A percentile compares a stretch with the other conserved stretches of the same genome.
Evolutionary conservation across 108 stramenopile species (phyloP).

Genomic region (Nitzschia sp.): DNA sequence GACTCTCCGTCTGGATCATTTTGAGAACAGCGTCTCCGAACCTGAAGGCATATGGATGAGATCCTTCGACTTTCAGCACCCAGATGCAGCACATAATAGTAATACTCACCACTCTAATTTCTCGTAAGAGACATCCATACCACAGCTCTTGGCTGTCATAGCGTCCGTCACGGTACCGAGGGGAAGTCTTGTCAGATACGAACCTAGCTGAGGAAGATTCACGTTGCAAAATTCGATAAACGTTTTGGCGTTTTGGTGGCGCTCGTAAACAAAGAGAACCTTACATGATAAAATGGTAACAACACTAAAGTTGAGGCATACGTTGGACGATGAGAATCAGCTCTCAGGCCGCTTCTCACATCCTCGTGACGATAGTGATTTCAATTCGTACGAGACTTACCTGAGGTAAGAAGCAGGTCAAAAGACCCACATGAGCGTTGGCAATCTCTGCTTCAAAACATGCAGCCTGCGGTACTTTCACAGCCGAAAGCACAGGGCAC

Average conservation of each 20-base stretch:
- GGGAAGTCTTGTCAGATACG: conserved; percentile 22
- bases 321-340: too few species aligned
- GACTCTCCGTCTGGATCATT: conserved; percentile 55
- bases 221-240: conserved; percentile 37
- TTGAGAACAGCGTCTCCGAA: conserved; percentile 70
- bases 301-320: too few species aligned
- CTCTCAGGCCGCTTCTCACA: too few species aligned
- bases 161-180: conserved; percentile 20
- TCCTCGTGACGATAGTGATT: too few species aligned
- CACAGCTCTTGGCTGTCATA: conserved; percentile 47
- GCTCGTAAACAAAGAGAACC: conserved; percentile 42
- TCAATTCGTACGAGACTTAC: too few species aligned
- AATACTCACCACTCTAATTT: conserved; percentile 10
- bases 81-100: too few species aligned
- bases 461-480: conserved; percentile 40
- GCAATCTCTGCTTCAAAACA: conserved; percentile 49
- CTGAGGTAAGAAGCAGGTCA: conserved; percentile 54
- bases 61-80: conserved; percentile 46
- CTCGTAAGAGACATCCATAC: conserved; percentile 40
- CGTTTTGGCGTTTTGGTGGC: conserved; percentile 21
- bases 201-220: conserved; percentile 37
- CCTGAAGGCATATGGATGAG: too few species aligned
- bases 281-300: conserved; percentile 50
- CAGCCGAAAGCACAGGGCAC: conserved; percentile 13
- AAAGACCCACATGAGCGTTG: conserved; percentile 43